Conservation (phyloP, 306 rosid species). For the Clitoria ternatea region DNA sequence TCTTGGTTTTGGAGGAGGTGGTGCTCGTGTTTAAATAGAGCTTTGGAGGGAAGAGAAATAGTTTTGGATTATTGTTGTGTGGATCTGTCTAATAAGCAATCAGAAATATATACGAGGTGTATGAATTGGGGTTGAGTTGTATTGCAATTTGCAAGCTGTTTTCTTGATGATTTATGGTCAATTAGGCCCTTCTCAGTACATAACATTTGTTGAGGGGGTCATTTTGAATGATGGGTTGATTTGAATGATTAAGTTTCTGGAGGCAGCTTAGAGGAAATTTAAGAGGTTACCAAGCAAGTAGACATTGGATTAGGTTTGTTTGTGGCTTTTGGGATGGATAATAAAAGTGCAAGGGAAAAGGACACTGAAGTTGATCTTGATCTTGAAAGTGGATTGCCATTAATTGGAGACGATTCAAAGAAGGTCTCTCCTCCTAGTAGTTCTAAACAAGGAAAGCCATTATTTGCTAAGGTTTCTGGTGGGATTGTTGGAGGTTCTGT, state of each 20-base stretch:
- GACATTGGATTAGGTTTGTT: slow-evolving; percentile 26
- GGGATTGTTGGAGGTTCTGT: slow-evolving; percentile 40
- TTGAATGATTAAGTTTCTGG: slow-evolving; percentile 8
- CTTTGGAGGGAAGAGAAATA: slow-evolving; percentile 1
- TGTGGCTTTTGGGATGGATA: slow-evolving; percentile 50
- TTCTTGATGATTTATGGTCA: slow-evolving; percentile 27
- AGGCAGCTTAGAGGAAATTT: slow-evolving; percentile 15
- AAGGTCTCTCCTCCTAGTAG: slow-evolving; percentile 26
- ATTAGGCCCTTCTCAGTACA: not conserved
- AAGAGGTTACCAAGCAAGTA: not conserved
- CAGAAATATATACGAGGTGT: not conserved
- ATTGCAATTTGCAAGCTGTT: slow-evolving; percentile 23
- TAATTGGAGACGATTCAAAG: slow-evolving; percentile 46
- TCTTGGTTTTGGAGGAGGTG: not conserved
- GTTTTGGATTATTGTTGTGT: not conserved
- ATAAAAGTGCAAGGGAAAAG: slow-evolving; percentile 21
- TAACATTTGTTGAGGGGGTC: slow-evolving; percentile 16
- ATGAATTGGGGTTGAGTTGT: slow-evolving; percentile 20
- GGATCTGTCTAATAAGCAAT: slow-evolving; percentile 21
- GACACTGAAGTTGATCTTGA: slow-evolving; percentile 54
- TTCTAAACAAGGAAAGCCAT: slow-evolving; percentile 35
- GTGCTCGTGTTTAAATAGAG: slow-evolving; percentile 1
- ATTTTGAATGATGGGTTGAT: slow-evolving; percentile 35
- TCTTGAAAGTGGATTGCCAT: slow-evolving; percentile 59
- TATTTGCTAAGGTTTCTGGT: slow-evolving; percentile 38